A percentile compares a stretch with the other conserved stretches of the same genome.
Evolutionary conservation across 768 basidiomycete genomes (phyloP).

Genomic region (Leccinum pellstonianum): DNA sequence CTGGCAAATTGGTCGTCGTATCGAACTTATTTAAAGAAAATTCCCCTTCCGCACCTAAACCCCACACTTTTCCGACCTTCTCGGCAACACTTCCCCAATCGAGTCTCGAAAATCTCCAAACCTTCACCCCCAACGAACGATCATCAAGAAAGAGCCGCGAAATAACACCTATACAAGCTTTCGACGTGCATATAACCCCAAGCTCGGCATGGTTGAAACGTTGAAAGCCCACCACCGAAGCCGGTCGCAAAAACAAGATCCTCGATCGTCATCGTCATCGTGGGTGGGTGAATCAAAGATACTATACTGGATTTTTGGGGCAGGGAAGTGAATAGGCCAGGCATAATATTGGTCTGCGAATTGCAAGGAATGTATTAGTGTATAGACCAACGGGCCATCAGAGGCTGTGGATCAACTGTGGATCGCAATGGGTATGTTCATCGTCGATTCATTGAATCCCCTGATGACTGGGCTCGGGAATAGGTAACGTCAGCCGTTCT

Average conservation of each 20-base stretch:
- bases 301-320: slow-evolving; percentile 43
- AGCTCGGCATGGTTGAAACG: not conserved
- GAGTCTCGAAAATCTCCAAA: not conserved
- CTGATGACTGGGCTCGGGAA: not conserved
- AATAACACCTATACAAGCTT: slow-evolving; percentile 15
- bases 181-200: not conserved
- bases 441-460: not conserved
- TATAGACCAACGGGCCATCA: not conserved
- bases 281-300: not conserved
- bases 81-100: not conserved
- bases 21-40: no score
- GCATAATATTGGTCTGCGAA: slow-evolving; percentile 5
- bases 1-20: no score
- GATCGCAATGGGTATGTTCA: not conserved
- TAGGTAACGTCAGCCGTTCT: not conserved
- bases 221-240: slow-evolving; percentile 39
- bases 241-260: slow-evolving; percentile 61
- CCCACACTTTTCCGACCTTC: not conserved
- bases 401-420: no score
- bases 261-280: slow-evolving; percentile 38
- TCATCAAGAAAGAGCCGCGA: slow-evolving; percentile 36
- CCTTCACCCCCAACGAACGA: not conserved
- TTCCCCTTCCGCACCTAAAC: not conserved
- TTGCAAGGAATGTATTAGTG: not conserved
- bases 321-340: slow-evolving; percentile 52